phyloP scores from a whole-genome alignment of 306 rosid species.

The Datisca glomerata region DNA sequence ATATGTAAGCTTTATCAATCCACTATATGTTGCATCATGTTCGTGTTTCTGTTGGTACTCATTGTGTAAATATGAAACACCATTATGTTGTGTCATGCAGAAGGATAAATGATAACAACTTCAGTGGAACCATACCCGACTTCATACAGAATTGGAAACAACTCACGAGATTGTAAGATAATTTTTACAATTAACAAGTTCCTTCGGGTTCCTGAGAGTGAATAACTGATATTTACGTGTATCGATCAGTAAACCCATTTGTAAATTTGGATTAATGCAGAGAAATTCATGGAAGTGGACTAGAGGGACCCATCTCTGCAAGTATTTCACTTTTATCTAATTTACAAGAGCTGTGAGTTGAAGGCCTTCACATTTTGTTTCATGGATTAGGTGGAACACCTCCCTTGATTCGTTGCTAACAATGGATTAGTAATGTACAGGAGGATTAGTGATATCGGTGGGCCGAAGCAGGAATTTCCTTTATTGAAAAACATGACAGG shows the following conservation, averaged over 20 bases:
- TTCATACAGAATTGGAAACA: constrained; percentile 56
- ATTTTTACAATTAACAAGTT: too few relatives aligned
- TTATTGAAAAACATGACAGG: constrained; percentile 27
- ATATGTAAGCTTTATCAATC: constrained; percentile 39
- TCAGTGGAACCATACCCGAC: constrained; percentile 51
- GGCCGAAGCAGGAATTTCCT: constrained; percentile 68
- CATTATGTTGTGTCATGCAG: not conserved
- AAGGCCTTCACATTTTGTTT: constrained; percentile 6
- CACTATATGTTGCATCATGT: not conserved
- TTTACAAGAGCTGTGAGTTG: constrained; percentile 47
- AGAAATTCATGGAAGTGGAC: constrained; percentile 82
- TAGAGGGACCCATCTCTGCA: constrained; percentile 72
- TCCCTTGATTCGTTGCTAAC: constrained; percentile 2
- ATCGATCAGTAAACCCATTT: constrained; percentile 8
- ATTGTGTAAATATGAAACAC: not conserved
- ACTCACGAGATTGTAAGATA: constrained; percentile 54
- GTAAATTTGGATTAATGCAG: constrained; percentile 31
- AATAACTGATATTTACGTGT: too few relatives aligned
- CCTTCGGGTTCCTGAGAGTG: too few relatives aligned
- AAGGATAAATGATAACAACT: constrained; percentile 59
- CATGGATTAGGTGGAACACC: not conserved
- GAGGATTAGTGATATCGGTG: constrained; percentile 59
- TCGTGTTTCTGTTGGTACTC: not conserved
- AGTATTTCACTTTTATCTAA: constrained; percentile 46
- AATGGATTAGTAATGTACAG: constrained; percentile 24